phyloP scores from a whole-genome alignment of 208 protist species.

The Acanthamoeba healyi region DNA sequence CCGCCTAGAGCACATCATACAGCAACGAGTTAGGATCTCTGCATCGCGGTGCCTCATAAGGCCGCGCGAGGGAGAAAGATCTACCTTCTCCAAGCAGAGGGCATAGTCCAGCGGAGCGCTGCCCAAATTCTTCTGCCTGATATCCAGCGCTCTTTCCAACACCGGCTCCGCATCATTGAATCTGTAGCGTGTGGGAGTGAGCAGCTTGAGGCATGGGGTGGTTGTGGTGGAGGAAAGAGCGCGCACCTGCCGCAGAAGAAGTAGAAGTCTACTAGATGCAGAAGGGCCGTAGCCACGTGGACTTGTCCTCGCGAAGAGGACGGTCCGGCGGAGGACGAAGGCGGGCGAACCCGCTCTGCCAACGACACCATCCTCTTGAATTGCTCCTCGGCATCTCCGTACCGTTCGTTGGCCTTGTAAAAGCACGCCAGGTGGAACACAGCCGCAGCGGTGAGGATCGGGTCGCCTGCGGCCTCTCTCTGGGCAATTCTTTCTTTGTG shows the following conservation, averaged over 20 bases:
- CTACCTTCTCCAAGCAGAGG: conserved; percentile 52
- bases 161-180: conserved; percentile 58
- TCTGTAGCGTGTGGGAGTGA: background rate
- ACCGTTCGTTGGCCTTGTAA: conserved; percentile 57
- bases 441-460: conserved; percentile 38
- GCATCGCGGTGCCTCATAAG: background rate
- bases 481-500: conserved; percentile 35
- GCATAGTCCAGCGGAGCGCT: conserved; percentile 64
- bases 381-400: conserved; percentile 66
- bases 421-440: conserved; percentile 30
- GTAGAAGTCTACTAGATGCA: conserved; percentile 49
- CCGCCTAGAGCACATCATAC: background rate
- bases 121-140: conserved; percentile 49
- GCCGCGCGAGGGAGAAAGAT: too few relatives aligned
- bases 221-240: background rate
- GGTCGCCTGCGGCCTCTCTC: conserved; percentile 43
- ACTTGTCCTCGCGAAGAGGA: background rate
- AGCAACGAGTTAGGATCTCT: background rate
- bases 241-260: conserved; percentile 47
- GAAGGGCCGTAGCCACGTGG: conserved; percentile 52
- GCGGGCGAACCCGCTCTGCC: background rate
- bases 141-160: conserved; percentile 54
- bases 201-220: too few relatives aligned
- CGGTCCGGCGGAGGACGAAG: background rate
- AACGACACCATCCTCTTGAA: conserved; percentile 60